Base-by-base conservation (phyloP, 2,329 filamentous ascomycete genomes). In the Ilyonectria mors-panacis region DNA sequence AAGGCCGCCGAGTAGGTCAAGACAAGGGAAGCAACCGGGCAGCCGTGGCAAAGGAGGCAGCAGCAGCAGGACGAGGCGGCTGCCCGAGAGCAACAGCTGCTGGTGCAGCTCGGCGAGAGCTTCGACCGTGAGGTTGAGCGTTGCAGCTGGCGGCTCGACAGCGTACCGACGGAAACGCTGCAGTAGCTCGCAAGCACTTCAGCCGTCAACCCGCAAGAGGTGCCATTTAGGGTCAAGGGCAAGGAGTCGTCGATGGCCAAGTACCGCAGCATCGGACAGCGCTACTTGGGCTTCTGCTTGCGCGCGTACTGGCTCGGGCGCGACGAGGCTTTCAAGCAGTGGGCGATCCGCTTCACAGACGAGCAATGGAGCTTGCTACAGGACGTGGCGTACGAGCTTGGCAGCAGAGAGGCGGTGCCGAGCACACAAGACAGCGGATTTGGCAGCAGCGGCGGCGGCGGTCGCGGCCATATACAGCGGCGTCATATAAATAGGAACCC, bases 221-320 rank as follows among this genome's bases (percentile, higher is more conserved):
- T 37, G 10, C 10, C 10, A 10, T 37, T 37, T 30, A 30, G 35
- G 35, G 12, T 39, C 39, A 65, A 65, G 42, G 56, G 51, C 42
- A 60, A 57, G 42, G 48, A 65, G 30, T 48, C 19, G 33, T 65
- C 56, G 28, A 65, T 65, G 19, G 42, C n/a, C 39, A 47, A 60
- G 30, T 65, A 65, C 30, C 19, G 33, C 37, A 48, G 39, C 17
- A n/a, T 62, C n/a, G 28, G 59, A 17, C 50, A 62, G 15, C 37
- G 37, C 7, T 62, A 62, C 26, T 37, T 62, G 26, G 33, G 59
- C 59, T 62, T 55, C 9, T 62, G 39, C 39, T 55, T 8, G 39
- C 26, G 39, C 6, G 47, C 35, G 26, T 60, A 53, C 33, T 30
- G 23, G 10, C 33, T 59, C 30, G 45, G 56, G 23, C 30, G 17